Percentiles rank a stretch among this genome's conserved stretches.
phyloP scores from a whole-genome alignment of 805 yeast genomes.

The Maudiozyma serrabonitensis region DNA sequence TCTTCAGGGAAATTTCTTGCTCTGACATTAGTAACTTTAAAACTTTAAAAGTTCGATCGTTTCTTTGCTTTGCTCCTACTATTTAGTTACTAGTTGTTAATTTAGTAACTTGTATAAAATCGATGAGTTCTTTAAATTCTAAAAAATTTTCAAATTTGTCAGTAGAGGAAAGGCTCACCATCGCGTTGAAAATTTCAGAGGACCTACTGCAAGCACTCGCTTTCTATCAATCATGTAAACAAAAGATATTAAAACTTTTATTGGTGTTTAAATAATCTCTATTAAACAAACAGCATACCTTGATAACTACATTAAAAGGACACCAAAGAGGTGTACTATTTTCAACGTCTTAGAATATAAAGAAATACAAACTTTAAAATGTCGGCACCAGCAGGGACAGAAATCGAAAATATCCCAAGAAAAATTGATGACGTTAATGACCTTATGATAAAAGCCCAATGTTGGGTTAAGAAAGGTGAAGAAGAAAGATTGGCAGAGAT shows the following conservation, averaged over 20 bases:
- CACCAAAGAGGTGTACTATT: too few species aligned
- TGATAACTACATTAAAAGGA: too few species aligned
- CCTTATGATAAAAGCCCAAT: slow-evolving; percentile 68
- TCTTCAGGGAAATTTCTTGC: slow-evolving; percentile 6
- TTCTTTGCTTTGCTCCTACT: too few species aligned
- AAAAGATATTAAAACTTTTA: too few species aligned
- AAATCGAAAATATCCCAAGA: slow-evolving; percentile 15
- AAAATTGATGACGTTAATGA: slow-evolving; percentile 35
- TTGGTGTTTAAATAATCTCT: too few species aligned
- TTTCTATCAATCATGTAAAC: too few species aligned
- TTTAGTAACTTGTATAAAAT: too few species aligned
- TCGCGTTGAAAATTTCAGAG: not conserved
- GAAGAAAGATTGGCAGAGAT: slow-evolving; percentile 79
- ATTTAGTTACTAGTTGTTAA: not conserved
- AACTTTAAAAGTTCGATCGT: not conserved
- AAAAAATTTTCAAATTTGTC: too few species aligned
- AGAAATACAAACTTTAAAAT: not conserved
- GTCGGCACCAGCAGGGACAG: slow-evolving; percentile 18
- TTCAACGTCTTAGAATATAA: too few species aligned
- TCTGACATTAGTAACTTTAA: slow-evolving; percentile 6
- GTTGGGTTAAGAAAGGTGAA: slow-evolving; percentile 72
- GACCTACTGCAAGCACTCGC: too few species aligned
- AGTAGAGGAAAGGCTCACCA: not conserved
- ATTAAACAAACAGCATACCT: too few species aligned
- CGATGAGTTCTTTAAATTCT: too few species aligned